A percentile compares a stretch with the other conserved stretches of the same genome.
Conservation (phyloP, 352 stramenopile species). For the Globisporangium lucens region DNA sequence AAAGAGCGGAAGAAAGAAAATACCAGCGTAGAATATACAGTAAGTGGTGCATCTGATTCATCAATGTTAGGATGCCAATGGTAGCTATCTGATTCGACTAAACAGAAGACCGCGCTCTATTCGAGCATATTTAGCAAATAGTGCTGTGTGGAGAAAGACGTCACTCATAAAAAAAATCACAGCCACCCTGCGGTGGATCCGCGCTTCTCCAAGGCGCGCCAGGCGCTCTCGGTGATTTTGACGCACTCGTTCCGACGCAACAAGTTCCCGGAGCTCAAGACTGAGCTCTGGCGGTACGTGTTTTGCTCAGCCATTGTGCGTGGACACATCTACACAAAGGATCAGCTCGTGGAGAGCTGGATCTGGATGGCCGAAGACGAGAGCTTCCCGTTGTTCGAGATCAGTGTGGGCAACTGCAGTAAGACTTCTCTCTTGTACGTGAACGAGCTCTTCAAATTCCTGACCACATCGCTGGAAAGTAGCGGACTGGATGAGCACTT, state of each 20-base stretch:
- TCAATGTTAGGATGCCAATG: no score
- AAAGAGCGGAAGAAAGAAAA: no score
- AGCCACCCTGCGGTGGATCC: neutral
- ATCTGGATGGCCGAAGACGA: neutral
- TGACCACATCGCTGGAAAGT: neutral
- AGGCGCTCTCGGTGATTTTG: neutral
- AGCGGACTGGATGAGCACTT: neutral
- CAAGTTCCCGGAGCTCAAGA: neutral
- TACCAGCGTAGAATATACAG: no score
- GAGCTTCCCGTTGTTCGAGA: neutral
- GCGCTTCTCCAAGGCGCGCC: neutral
- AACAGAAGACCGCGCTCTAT: no score
- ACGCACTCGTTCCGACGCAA: neutral
- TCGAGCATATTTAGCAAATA: no score
- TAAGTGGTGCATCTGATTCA: no score
- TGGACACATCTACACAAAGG: no score
- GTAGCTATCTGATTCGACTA: no score
- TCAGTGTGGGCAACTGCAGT: no score
- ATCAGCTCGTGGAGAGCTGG: neutral
- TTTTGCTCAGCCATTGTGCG: neutral
- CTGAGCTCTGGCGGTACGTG: neutral
- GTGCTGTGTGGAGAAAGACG: no score
- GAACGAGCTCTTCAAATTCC: neutral
- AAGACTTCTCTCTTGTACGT: no score
- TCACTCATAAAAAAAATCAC: no score